Percentiles rank a stretch among this genome's conserved stretches.
These are phyloP conservation scores for Trichomonas tenax DNA, from an alignment of 208 protist species.

Conservation along the genomic window DNA sequence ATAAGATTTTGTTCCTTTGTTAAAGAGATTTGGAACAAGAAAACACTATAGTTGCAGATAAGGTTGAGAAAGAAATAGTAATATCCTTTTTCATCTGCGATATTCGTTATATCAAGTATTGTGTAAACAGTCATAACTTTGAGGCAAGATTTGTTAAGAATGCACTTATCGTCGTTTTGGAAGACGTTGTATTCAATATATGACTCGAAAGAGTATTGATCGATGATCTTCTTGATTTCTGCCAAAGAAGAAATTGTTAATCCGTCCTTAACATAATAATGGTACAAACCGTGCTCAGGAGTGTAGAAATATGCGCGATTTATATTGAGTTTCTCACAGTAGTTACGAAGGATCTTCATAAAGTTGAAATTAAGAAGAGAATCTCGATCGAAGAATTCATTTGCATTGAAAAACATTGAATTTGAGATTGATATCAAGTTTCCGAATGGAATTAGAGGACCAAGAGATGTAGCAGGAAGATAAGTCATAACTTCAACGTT, in stretches of 20 bases:
- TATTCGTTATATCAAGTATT: not conserved
- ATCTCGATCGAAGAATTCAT: not conserved
- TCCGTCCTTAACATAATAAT: not conserved
- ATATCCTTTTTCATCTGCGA: not conserved
- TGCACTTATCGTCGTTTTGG: not conserved
- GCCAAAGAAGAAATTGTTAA: not conserved
- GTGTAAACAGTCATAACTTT: not conserved
- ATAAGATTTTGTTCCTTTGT: not conserved
- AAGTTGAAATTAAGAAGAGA: not conserved
- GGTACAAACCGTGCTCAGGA: not conserved
- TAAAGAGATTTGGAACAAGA: not conserved
- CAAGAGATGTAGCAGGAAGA: not conserved
- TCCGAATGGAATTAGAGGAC: not conserved
- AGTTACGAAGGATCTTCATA: not conserved
- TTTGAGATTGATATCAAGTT: not conserved
- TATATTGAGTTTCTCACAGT: not conserved
- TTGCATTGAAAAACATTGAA: not conserved
- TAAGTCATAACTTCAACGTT: not conserved
- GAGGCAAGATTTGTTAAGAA: not conserved
- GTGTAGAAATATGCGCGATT: not conserved
- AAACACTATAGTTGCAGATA: not conserved
- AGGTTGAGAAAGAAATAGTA: not conserved
- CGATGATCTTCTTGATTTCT: not conserved
- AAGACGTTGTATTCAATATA: not conserved
- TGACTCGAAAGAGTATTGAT: not conserved